Percentiles rank a stretch among this genome's conserved stretches.
phyloP scores from a whole-genome alignment of 2,329 filamentous ascomycete genomes.

The Orbilia javanica region DNA sequence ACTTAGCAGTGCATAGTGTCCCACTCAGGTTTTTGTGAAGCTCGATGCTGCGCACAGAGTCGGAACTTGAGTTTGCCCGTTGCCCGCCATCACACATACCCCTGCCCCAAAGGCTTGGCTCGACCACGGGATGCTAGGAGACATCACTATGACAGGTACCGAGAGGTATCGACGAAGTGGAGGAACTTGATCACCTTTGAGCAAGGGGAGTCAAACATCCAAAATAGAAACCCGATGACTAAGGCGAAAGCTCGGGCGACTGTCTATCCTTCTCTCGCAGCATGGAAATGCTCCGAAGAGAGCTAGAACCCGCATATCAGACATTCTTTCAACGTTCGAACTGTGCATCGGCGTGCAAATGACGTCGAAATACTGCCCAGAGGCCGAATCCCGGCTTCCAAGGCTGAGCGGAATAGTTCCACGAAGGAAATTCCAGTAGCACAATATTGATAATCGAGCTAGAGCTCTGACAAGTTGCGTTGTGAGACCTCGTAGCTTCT shows the following conservation, averaged over 20 bases:
- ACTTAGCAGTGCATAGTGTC: neutral
- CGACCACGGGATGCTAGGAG: neutral
- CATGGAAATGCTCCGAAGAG: conserved; percentile 16
- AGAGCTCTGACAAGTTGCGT: conserved; percentile 5
- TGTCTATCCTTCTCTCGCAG: conserved; percentile 9
- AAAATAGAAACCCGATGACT: conserved; percentile 39
- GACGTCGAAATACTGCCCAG: conserved; percentile 8
- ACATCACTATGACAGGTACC: conserved; percentile 1
- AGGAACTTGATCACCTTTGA: neutral
- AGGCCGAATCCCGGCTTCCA: conserved; percentile 3
- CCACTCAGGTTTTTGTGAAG: neutral
- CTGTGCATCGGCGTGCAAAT: neutral
- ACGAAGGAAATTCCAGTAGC: conserved; percentile 2
- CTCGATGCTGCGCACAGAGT: conserved; percentile 36
- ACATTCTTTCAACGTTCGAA: conserved; percentile 6
- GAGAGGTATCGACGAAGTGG: neutral
- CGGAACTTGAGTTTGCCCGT: conserved; percentile 54
- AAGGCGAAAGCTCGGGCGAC: conserved; percentile 14
- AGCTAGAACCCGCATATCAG: conserved; percentile 39
- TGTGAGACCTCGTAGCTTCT: conserved; percentile 19
- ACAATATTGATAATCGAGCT: neutral
- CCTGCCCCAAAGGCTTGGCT: conserved; percentile 3
- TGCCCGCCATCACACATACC: conserved; percentile 20
- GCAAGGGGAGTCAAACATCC: neutral
- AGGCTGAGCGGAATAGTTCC: conserved; percentile 1